These are phyloP conservation scores for Cyclotella cryptica DNA, from an alignment of 108 stramenopile species.

Conservation along the genomic window DNA sequence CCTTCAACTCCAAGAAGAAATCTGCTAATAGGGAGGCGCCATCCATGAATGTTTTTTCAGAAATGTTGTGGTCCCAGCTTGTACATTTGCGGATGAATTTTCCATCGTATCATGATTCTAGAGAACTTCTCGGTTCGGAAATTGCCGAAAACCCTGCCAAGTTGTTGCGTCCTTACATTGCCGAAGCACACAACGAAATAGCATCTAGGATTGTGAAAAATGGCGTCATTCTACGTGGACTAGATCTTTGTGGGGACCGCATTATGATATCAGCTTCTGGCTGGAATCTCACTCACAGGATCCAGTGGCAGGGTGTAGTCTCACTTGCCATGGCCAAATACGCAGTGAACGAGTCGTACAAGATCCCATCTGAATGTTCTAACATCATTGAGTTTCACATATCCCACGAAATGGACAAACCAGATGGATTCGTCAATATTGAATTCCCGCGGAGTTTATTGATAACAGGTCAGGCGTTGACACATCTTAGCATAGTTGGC, in stretches of 20 bases:
- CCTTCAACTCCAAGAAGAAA: constrained; percentile 31
- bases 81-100: constrained; percentile 27
- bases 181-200: constrained; percentile 22
- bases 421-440: not conserved
- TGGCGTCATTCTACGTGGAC: constrained; percentile 25
- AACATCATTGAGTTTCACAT: constrained; percentile 5
- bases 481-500: constrained; percentile 12
- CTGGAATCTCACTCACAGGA: not conserved
- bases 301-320: constrained; percentile 26
- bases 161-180: constrained; percentile 3
- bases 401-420: constrained; percentile 10
- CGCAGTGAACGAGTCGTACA: not conserved
- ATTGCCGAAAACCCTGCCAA: not conserved
- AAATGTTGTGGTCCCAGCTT: constrained; percentile 47
- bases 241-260: constrained; percentile 28
- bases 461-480: constrained; percentile 31
- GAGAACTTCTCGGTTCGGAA: not conserved
- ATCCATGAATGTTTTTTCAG: constrained; percentile 32
- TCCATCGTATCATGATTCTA: constrained; percentile 10
- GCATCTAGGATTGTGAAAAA: constrained; percentile 17
- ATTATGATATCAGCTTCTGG: constrained; percentile 3
- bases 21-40: not conserved
- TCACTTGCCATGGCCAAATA: constrained; percentile 12
- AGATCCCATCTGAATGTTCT: not conserved
- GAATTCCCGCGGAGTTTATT: constrained; percentile 44